Evolutionary conservation across 805 yeast species (phyloP).

Genomic region (Scheffersomyces lignosus): DNA sequence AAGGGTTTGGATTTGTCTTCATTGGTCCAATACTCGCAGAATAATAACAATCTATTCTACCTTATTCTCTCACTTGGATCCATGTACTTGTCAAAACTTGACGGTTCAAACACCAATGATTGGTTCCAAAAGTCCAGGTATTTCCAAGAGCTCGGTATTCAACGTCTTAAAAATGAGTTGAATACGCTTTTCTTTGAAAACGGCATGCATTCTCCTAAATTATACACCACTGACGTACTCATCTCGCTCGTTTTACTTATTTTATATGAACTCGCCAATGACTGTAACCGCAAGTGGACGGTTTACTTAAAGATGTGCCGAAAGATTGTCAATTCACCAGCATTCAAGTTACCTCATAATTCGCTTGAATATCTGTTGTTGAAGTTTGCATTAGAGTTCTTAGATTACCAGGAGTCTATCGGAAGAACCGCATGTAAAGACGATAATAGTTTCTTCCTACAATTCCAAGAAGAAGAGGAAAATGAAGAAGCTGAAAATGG

Average conservation of each 20-base stretch:
- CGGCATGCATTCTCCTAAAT: not conserved
- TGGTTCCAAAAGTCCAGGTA: conserved; percentile 18
- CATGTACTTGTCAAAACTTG: conserved; percentile 20
- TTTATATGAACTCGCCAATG: conserved; percentile 26
- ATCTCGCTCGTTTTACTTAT: conserved; percentile 22
- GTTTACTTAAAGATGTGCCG: conserved; percentile 19
- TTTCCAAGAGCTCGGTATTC: conserved; percentile 17
- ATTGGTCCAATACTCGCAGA: conserved; percentile 25
- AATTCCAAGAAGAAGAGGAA: conserved; percentile 11
- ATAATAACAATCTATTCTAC: conserved; percentile 20
- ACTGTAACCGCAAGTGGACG: conserved; percentile 23
- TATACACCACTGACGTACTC: conserved; percentile 15
- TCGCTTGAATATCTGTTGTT: conserved; percentile 18
- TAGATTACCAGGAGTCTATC: conserved; percentile 25
- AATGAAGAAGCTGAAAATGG: not conserved
- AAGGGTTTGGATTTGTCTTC: conserved; percentile 22
- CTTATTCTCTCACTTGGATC: conserved; percentile 25
- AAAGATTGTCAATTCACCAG: conserved; percentile 12
- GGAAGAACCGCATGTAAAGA: conserved; percentile 32
- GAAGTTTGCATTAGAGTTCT: conserved; percentile 23
- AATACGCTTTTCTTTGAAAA: not conserved
- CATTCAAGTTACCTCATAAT: conserved; percentile 18
- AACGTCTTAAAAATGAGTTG: not conserved
- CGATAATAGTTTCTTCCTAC: conserved; percentile 20
- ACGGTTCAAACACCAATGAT: conserved; percentile 6